Base-by-base conservation (phyloP, 306 rosid species). In the Pterocarpus santalinus region DNA sequence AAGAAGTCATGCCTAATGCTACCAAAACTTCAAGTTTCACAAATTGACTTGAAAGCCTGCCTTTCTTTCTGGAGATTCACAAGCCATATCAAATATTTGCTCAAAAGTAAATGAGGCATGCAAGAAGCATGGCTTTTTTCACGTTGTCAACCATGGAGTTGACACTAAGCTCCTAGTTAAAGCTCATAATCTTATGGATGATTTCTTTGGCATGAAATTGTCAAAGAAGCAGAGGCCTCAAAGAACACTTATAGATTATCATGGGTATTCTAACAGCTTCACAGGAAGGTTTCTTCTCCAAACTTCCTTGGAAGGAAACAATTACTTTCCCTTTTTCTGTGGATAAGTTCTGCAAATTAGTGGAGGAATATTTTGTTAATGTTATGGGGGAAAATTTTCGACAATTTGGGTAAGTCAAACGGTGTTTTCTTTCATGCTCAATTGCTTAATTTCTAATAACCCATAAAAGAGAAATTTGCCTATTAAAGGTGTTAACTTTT, bases 231-330 rank as follows among this genome's bases (percentile, higher is more conserved):
- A 91, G 71, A 84, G 39, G 73, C 90, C 90, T 72, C 91, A 82
- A 69, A 82, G 97, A 79, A 92, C 86, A 44, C 0, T 73, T 10
- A 96, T 92, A 10, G 97, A 92, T 5, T 87, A 69, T 79, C 84
- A 82, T 66, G 98, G 98, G 0, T 94, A 92, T 80, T 89, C 97
- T 36, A 92, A 87, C 72, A 90, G 98, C 87, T 91, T 92, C 80
- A 80, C 83, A 0, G 97, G 94, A 41, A 90, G 98, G 33, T 92
- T 92, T 91, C 85, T 85, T 89, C 14, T 83, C 93, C 57, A 94
- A 90, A 15, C 97, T 94, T 82, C 97, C 98, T 6, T 94, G 98
- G 98, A 94, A 92, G 77, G 97, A 94, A 69, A 94, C 98, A 0
- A 88, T 91, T 55, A 85, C 95, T 81, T 84, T 94, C 62, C 69